phyloP scores from a whole-genome alignment of 2,329 filamentous ascomycete species.

The Lasiodiplodia sp. region DNA sequence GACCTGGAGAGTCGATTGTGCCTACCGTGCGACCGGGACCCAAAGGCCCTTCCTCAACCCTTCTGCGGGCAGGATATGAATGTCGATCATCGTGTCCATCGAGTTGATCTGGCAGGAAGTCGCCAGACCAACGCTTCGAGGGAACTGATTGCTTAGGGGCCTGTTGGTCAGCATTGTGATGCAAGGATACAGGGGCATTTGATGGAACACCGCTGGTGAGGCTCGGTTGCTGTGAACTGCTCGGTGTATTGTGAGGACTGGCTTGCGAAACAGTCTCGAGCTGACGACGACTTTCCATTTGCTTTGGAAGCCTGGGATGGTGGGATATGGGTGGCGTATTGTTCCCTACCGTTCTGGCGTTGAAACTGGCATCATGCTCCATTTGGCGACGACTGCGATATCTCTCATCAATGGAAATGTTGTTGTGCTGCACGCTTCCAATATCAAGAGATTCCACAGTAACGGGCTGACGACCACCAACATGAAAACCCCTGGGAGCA shows the following conservation, averaged over 20 bases:
- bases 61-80: conserved; percentile 1
- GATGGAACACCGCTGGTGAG: neutral
- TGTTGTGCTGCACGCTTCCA: neutral
- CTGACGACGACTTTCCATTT: neutral
- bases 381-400: conserved; percentile 11
- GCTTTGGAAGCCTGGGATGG: neutral
- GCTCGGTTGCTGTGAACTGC: neutral
- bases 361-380: conserved; percentile 1
- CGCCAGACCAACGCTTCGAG: conserved; percentile 13
- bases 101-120: neutral
- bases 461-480: neutral
- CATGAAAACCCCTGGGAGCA: neutral
- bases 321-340: conserved; percentile 2
- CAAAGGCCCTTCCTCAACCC: neutral
- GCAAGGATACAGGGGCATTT: conserved; percentile 10
- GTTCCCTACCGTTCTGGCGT: conserved; percentile 4
- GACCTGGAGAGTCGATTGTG: conserved; percentile 5
- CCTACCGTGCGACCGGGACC: neutral
- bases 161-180: conserved; percentile 14
- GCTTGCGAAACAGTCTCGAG: neutral
- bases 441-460: neutral
- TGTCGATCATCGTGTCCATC: neutral
- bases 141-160: neutral
- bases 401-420: neutral
- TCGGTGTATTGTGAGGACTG: neutral